Evolutionary conservation across 768 basidiomycete genomes (phyloP), one percentile per base, ranked within the genome.

Genomic region (Cubamyces sp.): DNA sequence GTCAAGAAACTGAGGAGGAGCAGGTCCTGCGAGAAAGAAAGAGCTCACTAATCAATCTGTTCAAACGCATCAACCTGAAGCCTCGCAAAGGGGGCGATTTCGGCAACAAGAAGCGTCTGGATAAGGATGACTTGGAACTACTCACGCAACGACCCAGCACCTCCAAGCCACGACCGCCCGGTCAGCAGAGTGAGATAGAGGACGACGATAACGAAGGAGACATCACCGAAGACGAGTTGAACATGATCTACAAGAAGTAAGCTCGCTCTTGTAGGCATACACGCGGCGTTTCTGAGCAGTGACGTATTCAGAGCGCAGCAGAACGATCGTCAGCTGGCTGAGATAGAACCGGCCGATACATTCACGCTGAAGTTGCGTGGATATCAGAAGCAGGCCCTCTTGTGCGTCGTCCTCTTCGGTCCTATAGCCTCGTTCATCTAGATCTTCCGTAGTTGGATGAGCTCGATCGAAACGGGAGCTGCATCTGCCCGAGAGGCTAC

Each of bases 371-470:
- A 80, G 3, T 75, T 96, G 26, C 84, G 93, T 48, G 87, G 86
- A 40, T 98, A 98, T 75, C 96, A 98, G 71, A 96, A 94, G 70
- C 96, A 98, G 74, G 96, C 95, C 0, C 77, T 98, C 48, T 78
- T 78, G 88, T 92, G 55, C 49, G 86, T 74, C 23, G 23, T 3
- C 14, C 16, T n/a, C 3, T 9, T 11, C 4, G 1, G 3, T 1
- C 60, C 15, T 12, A 1, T 39, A 6, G 12, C n/a, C 37, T 45
- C 28, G 2, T 40, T 28, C 18, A 50, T 45, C 19, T 47, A 21
- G 53, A 16, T 7, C 16, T 45, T 1, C 43, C 28, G 41, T 11
- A 93, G 92, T 40, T 98, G 96, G 96, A 95, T 97, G 95, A 78
- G 86, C 66, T 90, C 91, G 3, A 79, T 94, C 55, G 96, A 98